Evolutionary conservation across 2,329 filamentous ascomycete species (phyloP).

Genomic region (Didymella segeticola): DNA sequence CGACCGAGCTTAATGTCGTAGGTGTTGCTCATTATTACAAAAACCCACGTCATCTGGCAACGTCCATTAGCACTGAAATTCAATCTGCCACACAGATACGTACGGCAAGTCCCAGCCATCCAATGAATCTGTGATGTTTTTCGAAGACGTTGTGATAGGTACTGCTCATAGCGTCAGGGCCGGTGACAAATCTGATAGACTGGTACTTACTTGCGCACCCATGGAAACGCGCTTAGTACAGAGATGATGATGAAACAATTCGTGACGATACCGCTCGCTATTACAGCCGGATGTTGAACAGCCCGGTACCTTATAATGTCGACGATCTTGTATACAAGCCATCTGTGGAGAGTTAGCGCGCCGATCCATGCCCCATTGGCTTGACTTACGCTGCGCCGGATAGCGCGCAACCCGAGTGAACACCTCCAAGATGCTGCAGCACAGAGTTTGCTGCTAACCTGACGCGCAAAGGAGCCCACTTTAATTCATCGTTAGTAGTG

Average conservation of each 20-base stretch:
- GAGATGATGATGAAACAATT: conserved; percentile 47
- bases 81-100: not conserved
- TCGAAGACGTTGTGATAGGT: conserved; percentile 48
- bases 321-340: conserved; percentile 45
- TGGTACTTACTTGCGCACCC: conserved; percentile 42
- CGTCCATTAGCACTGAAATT: conserved; percentile 7
- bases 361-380: not conserved
- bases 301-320: conserved; percentile 44
- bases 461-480: conserved; percentile 44
- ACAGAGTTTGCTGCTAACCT: conserved; percentile 42
- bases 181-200: too few relatives aligned
- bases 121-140: conserved; percentile 45
- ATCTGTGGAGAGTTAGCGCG: conserved; percentile 30
- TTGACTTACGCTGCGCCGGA: conserved; percentile 41
- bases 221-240: conserved; percentile 44
- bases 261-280: conserved; percentile 43
- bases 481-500: conserved; percentile 8
- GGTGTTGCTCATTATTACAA: conserved; percentile 42
- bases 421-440: conserved; percentile 44
- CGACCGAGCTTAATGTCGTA: conserved; percentile 45
- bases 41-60: conserved; percentile 43
- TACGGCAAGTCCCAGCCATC: conserved; percentile 47
- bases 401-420: conserved; percentile 46
- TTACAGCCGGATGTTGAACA: conserved; percentile 40
- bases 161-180: conserved; percentile 26